Percentiles rank a stretch among this genome's conserved stretches.
Conservation (phyloP, 768 basidiomycete genomes). For the Leccinum arenicola region DNA sequence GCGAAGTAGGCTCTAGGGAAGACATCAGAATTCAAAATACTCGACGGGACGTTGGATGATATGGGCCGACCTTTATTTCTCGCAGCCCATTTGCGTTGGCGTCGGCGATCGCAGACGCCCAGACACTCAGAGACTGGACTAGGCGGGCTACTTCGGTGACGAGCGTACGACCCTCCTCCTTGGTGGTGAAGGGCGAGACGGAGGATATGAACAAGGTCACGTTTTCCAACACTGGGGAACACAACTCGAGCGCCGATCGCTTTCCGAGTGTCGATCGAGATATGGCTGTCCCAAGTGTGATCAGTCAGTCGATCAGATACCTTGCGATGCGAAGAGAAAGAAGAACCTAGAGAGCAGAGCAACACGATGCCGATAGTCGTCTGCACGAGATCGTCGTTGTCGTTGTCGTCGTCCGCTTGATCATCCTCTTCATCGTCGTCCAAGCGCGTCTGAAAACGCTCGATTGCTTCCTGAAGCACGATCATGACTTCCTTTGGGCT, state of each 20-base stretch:
- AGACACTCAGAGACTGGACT: constrained; percentile 12
- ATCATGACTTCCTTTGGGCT: constrained; percentile 44
- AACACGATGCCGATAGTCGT: constrained; percentile 14
- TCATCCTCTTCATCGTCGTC: constrained; percentile 10
- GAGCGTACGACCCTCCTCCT: constrained; percentile 19
- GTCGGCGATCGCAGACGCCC: constrained; percentile 12
- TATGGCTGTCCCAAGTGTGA: constrained; percentile 18
- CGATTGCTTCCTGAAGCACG: constrained; percentile 39
- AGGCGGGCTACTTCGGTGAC: constrained; percentile 18
- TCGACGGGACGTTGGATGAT: background rate
- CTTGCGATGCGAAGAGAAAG: background rate
- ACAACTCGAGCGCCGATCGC: constrained; percentile 19
- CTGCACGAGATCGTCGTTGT: constrained; percentile 13
- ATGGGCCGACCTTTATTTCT: constrained; percentile 21
- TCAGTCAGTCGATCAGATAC: background rate
- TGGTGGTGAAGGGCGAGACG: constrained; percentile 12
- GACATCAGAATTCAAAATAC: background rate
- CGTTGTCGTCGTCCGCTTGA: constrained; percentile 7
- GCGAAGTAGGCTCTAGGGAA: constrained; percentile 26
- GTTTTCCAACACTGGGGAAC: constrained; percentile 18
- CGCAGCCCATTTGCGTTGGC: background rate
- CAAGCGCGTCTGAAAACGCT: constrained; percentile 24
- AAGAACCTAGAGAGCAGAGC: constrained; percentile 25
- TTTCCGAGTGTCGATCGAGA: constrained; percentile 26
- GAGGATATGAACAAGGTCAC: constrained; percentile 14